Percentiles rank a stretch among this genome's conserved stretches.
phyloP scores from a whole-genome alignment of 2,329 filamentous ascomycete species.

The Cryphonectria naterciae region DNA sequence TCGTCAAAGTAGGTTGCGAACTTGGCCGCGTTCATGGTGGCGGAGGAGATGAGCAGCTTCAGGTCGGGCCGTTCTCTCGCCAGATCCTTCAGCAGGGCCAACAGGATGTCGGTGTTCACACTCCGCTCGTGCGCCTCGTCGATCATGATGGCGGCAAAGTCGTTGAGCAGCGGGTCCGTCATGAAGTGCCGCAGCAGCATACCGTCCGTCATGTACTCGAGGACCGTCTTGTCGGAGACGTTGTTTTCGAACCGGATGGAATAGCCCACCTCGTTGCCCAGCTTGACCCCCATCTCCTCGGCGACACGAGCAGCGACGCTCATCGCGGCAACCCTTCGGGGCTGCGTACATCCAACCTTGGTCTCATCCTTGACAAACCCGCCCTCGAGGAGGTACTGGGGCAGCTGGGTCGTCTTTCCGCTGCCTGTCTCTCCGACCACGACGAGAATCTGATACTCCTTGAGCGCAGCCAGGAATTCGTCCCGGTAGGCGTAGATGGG shows the following conservation, averaged over 20 bases:
- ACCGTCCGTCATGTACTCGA: slow-evolving; percentile 98
- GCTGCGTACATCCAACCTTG: slow-evolving; percentile 93
- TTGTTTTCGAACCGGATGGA: slow-evolving; percentile 93
- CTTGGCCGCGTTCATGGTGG: slow-evolving; percentile 91
- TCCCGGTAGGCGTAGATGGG: slow-evolving; percentile 90
- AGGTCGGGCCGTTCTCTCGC: slow-evolving; percentile 81
- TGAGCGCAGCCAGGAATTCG: slow-evolving; percentile 83
- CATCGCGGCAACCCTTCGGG: slow-evolving; percentile 94
- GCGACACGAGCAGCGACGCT: slow-evolving; percentile 95
- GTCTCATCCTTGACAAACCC: slow-evolving; percentile 83
- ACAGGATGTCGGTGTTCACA: slow-evolving; percentile 85
- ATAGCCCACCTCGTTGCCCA: slow-evolving; percentile 93
- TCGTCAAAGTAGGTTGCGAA: slow-evolving; percentile 92
- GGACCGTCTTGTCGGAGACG: slow-evolving; percentile 84
- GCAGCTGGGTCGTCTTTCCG: slow-evolving; percentile 94
- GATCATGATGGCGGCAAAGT: slow-evolving; percentile 90
- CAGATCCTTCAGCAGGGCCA: slow-evolving; percentile 88
- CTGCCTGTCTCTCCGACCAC: slow-evolving; percentile 94
- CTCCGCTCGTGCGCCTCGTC: slow-evolving; percentile 97
- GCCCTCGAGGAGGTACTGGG: slow-evolving; percentile 90
- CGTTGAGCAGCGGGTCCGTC: slow-evolving; percentile 80
- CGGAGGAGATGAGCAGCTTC: slow-evolving; percentile 89
- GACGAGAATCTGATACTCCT: slow-evolving; percentile 83
- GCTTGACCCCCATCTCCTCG: slow-evolving; percentile 87
- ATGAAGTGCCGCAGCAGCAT: slow-evolving; percentile 91